phyloP scores from a whole-genome alignment of 148 eudicot species.

The Hydrangea macrophylla region DNA sequence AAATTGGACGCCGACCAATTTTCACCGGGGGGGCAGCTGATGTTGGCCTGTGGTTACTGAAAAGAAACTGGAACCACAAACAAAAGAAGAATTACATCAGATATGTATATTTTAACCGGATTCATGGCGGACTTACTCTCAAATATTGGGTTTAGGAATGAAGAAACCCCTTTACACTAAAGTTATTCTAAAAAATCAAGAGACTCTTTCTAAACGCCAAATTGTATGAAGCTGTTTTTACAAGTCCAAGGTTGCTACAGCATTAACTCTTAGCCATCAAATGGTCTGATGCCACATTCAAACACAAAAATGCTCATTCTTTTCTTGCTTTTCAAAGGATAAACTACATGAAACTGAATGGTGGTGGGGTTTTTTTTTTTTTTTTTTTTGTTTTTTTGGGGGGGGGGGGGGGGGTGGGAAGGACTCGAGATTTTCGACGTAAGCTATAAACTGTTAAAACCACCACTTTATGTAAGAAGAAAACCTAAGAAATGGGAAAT shows the following conservation, averaged over 20 bases:
- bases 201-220: neutral
- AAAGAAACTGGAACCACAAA: neutral
- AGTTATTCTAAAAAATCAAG: neutral
- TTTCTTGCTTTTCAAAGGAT: neutral
- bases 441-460: neutral
- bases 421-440: neutral
- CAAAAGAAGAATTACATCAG: too few relatives aligned
- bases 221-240: neutral
- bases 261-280: neutral
- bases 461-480: neutral
- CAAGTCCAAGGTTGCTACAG: neutral
- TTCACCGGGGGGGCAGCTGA: neutral
- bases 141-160: too few relatives aligned
- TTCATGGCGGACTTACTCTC: neutral
- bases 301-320: neutral
- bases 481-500: neutral
- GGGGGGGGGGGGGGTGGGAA: neutral
- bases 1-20: neutral
- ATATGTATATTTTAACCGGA: too few relatives aligned
- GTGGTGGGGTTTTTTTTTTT: neutral
- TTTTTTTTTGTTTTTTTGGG: too few relatives aligned
- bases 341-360: neutral
- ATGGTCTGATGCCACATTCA: neutral
- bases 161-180: slow-evolving; percentile 3
- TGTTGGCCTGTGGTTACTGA: neutral